Evolutionary conservation across 1,284 basidiomycete species (phyloP).

Genomic region (Erythrobasidium hasegawianum): DNA sequence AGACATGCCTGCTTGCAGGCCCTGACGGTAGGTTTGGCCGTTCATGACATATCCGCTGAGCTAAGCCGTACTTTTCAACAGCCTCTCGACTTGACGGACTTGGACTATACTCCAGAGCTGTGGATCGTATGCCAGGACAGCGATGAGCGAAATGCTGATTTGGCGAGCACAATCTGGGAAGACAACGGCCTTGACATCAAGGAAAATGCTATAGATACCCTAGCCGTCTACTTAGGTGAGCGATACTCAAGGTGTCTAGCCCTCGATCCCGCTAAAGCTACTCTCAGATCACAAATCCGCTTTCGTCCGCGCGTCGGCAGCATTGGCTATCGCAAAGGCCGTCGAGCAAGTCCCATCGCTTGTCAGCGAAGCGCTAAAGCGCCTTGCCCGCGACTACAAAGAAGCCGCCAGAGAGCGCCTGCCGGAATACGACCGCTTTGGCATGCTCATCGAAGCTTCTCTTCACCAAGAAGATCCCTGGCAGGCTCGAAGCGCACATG

Average conservation of each 20-base stretch:
- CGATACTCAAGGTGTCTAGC: no score
- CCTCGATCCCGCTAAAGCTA: background rate
- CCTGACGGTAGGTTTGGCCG: conserved; percentile 63
- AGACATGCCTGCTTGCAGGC: conserved; percentile 88
- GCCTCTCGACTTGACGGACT: conserved; percentile 90
- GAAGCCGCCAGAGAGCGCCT: conserved; percentile 83
- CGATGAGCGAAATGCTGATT: conserved; percentile 82
- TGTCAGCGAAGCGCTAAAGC: conserved; percentile 52
- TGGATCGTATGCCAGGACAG: conserved; percentile 88
- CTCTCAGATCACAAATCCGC: conserved; percentile 67
- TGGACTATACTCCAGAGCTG: conserved; percentile 85
- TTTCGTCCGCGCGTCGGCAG: conserved; percentile 74
- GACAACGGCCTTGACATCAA: conserved; percentile 92
- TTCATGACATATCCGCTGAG: background rate
- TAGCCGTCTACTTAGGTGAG: conserved; percentile 70
- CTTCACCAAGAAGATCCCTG: conserved; percentile 88
- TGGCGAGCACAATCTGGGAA: conserved; percentile 85
- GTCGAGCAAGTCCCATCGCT: conserved; percentile 66
- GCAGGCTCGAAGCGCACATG: conserved; percentile 74
- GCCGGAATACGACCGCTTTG: conserved; percentile 64
- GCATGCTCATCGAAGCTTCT: conserved; percentile 87
- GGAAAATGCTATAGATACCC: conserved; percentile 62
- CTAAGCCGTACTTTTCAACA: conserved; percentile 48
- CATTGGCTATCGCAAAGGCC: conserved; percentile 72
- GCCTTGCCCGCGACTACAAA: conserved; percentile 69